These are phyloP conservation scores for Cercospora brassicicola DNA, from an alignment of 2,329 filamentous ascomycete species.

Conservation along the genomic window DNA sequence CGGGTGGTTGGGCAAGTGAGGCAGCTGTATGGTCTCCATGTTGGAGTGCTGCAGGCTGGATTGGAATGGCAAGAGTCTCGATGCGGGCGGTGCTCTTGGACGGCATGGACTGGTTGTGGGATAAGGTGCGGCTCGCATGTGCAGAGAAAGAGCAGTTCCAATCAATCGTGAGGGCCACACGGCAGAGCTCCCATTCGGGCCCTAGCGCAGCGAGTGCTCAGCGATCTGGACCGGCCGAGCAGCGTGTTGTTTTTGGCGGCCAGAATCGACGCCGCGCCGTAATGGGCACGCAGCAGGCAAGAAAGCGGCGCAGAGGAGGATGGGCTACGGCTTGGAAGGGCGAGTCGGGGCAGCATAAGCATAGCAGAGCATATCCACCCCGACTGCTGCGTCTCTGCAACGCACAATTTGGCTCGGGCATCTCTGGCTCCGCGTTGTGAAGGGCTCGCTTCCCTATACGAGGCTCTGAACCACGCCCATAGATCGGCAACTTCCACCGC, in stretches of 20 bases:
- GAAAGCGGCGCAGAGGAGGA: neutral
- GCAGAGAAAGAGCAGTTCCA: neutral
- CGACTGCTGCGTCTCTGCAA: neutral
- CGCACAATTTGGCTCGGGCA: neutral
- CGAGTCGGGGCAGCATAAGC: neutral
- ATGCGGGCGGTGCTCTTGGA: neutral
- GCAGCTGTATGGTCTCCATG: slow-evolving; percentile 68
- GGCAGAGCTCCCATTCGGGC: neutral
- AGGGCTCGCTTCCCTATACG: slow-evolving; percentile 2
- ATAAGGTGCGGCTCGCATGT: slow-evolving; percentile 3
- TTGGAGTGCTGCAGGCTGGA: neutral
- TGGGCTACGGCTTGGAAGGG: neutral
- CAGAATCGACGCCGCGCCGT: slow-evolving; percentile 10
- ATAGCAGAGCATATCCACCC: neutral
- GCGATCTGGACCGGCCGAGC: slow-evolving; percentile 3
- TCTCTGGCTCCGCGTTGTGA: neutral
- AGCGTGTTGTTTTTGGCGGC: neutral
- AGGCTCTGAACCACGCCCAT: slow-evolving; percentile 5
- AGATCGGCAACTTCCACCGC: slow-evolving; percentile 28
- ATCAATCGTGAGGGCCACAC: neutral
- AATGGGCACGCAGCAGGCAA: slow-evolving; percentile 4
- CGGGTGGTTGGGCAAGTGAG: slow-evolving; percentile 71
- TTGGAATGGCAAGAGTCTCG: neutral
- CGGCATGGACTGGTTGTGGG: neutral
- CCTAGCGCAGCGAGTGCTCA: neutral